Conservation (phyloP, 2,329 filamentous ascomycete species). For the Fusarium tuaranense region DNA sequence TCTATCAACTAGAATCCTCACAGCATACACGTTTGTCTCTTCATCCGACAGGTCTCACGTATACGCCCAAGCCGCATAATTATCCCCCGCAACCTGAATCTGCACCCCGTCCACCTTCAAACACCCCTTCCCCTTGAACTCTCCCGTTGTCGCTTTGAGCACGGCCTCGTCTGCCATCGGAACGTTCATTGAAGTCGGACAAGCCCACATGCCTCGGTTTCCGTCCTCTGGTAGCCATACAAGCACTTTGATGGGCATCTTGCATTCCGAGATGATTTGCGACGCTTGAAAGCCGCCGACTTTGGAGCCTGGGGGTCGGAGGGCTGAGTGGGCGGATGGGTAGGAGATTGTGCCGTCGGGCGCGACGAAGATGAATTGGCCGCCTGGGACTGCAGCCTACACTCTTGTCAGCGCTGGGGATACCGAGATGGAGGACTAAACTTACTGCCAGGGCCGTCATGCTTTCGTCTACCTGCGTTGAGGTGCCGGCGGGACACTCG, state of each 20-base stretch:
- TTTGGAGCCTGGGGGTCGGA: slow-evolving; percentile 63
- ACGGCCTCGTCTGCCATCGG: slow-evolving; percentile 33
- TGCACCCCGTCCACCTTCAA: slow-evolving; percentile 48
- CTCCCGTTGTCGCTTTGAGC: slow-evolving; percentile 42
- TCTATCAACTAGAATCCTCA: neutral
- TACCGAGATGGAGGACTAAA: fast-evolving
- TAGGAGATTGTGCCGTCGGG: slow-evolving; percentile 66
- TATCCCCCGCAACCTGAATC: slow-evolving; percentile 40
- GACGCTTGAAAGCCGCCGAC: slow-evolving; percentile 59
- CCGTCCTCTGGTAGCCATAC: slow-evolving; percentile 42
- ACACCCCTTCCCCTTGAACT: slow-evolving; percentile 46
- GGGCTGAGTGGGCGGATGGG: slow-evolving; percentile 65
- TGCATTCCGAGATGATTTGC: slow-evolving; percentile 42
- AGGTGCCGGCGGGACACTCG: slow-evolving; percentile 43
- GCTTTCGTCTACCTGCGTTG: slow-evolving; percentile 43
- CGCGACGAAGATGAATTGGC: slow-evolving; percentile 70
- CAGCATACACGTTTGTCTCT: neutral
- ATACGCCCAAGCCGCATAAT: slow-evolving; percentile 55
- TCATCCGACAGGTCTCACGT: slow-evolving; percentile 32
- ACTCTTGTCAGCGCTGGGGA: neutral
- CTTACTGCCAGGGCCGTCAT: slow-evolving; percentile 47
- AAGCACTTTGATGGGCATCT: slow-evolving; percentile 34
- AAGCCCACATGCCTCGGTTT: slow-evolving; percentile 44
- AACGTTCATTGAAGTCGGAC: slow-evolving; percentile 25
- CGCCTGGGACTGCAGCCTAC: slow-evolving; percentile 69